Evolutionary conservation across 2,329 filamentous ascomycete species (phyloP), one percentile per base, ranked within the genome.

Genomic region (Aspergillus bombycis): DNA sequence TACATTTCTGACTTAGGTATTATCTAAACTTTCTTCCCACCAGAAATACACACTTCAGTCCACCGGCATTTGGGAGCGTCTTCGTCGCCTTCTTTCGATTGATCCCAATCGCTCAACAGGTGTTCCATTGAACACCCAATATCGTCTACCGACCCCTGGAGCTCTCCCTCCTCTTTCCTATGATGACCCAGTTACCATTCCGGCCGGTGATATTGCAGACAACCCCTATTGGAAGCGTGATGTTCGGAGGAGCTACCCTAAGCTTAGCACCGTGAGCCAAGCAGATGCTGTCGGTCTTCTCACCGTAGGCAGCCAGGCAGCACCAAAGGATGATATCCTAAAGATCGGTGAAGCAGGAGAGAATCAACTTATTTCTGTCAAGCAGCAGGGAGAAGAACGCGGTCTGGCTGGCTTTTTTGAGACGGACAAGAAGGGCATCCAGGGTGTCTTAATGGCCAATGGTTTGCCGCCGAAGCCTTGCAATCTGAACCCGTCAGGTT

Each of bases 191-290:
- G 91, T 94, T 64, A 96, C 92, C 16, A 64, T 90, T 0, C 93
- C 93, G n/a, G 91, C 93, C 2, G 92, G 86, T 70, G 93, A 96
- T 77, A 89, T 96, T 72, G 93, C 93, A 72, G 92, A 94, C 79
- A 96, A 96, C 82, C 88, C 93, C 43, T 96, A 97, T 84, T 99
- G 93, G 93, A 96, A 96, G 85, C 93, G 95, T 74, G 95, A 99
- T 76, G 79, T 83, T 65, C 91, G 95, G 72, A 88, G 95, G 73
- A 85, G 85, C 73, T 98, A 98, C 82, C 91, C 95, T 36, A 86
- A 85, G 71, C 85, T 91, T 62, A 94, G 91, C 74, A 89, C 92
- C 53, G 86, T 99, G 66, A 89, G 84, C 64, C 95, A 98, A 83
- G 87, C 87, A 54, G 91, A 98, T 78, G 89, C 93, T 58, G 95